These are phyloP conservation scores for Garcia nutans DNA, from an alignment of 345 rosid genomes.

Conservation along the genomic window DNA sequence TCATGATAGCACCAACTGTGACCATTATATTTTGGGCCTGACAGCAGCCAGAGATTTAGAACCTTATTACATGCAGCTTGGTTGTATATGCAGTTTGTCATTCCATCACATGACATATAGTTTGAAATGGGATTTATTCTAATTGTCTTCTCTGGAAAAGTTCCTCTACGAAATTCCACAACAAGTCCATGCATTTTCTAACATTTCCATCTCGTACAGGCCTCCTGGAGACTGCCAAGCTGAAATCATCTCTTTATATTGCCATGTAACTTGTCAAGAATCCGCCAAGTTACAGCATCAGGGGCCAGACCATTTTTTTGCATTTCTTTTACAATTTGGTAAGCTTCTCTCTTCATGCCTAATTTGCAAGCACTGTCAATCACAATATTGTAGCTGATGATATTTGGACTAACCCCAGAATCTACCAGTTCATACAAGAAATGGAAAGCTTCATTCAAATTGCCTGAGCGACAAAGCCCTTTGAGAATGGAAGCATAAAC, in stretches of 20 bases:
- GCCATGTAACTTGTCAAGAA: constrained; percentile 64
- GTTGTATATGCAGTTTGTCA: not conserved
- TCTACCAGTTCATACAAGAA: constrained; percentile 74
- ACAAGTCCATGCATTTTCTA: not conserved
- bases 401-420: constrained; percentile 64
- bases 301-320: constrained; percentile 63
- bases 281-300: constrained; percentile 89
- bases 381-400: constrained; percentile 66
- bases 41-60: too few relatives aligned
- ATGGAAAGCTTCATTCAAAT: constrained; percentile 64
- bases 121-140: not conserved
- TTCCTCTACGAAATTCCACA: too few relatives aligned
- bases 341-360: constrained; percentile 77
- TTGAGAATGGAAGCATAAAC: constrained; percentile 80
- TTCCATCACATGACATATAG: not conserved
- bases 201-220: not conserved
- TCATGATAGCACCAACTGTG: too few relatives aligned
- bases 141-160: not conserved
- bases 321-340: constrained; percentile 73
- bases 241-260: constrained; percentile 15
- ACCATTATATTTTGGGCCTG: too few relatives aligned
- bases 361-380: constrained; percentile 64
- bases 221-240: not conserved
- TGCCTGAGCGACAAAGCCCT: constrained; percentile 60
- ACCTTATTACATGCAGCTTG: not conserved